A percentile compares a stretch with the other conserved stretches of the same genome.
These are phyloP conservation scores for Trypanosoma conorhini DNA, from an alignment of 208 protist genomes.

Conservation along the genomic window DNA sequence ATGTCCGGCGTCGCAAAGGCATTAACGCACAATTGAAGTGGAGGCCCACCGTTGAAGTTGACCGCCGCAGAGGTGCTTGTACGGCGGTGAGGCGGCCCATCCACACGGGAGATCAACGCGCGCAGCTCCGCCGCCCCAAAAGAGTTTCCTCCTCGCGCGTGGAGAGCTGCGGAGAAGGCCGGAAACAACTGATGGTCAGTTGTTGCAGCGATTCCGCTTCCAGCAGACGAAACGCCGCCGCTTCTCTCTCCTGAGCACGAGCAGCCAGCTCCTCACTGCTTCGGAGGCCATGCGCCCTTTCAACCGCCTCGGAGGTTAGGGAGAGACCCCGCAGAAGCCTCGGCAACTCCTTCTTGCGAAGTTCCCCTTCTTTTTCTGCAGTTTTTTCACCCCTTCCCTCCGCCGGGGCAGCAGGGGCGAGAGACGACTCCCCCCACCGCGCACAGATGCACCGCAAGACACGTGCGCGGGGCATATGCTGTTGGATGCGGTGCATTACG, in stretches of 20 bases:
- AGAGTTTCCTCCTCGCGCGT: neutral
- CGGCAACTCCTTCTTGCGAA: neutral
- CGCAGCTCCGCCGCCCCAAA: neutral
- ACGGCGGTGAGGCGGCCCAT: conserved; percentile 75
- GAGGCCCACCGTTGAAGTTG: too few relatives aligned
- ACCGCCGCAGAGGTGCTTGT: conserved; percentile 48
- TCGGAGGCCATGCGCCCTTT: neutral
- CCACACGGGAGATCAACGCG: conserved; percentile 62
- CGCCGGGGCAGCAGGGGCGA: too few relatives aligned
- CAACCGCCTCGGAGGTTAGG: neutral
- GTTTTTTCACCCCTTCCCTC: neutral
- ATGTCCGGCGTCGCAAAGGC: too few relatives aligned
- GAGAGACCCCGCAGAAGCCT: neutral
- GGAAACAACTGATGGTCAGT: conserved; percentile 4
- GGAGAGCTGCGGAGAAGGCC: conserved; percentile 20
- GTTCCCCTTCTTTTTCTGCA: neutral
- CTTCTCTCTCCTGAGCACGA: neutral
- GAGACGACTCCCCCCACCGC: too few relatives aligned
- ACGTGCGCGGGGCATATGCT: neutral
- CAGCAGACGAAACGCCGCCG: neutral
- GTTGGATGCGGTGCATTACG: conserved; percentile 18
- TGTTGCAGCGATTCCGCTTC: neutral
- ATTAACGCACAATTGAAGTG: too few relatives aligned
- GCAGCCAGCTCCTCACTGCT: neutral
- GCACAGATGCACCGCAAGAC: too few relatives aligned